Evolutionary conservation across 352 stramenopile species (phyloP).

Genomic region (Globisporangium carolinianum): DNA sequence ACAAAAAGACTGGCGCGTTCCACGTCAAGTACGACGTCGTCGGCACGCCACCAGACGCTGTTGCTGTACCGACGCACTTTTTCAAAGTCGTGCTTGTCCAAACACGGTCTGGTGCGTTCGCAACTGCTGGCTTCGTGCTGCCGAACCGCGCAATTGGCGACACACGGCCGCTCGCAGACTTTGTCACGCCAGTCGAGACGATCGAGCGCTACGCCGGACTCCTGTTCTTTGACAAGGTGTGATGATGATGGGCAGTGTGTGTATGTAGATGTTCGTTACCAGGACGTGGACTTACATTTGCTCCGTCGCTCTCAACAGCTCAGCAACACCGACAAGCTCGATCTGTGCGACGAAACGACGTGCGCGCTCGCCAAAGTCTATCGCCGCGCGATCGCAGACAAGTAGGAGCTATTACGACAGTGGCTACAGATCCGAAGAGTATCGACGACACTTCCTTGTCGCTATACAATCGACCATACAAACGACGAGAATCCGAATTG

Average conservation of each 20-base stretch:
- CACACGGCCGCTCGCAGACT: constrained; percentile 75
- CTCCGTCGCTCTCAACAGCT: constrained; percentile 22
- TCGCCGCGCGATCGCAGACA: constrained; percentile 22
- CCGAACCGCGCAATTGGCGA: constrained; percentile 84
- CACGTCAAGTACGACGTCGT: constrained; percentile 71
- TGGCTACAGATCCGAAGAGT: no score
- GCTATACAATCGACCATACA: no score
- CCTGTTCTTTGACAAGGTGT: constrained; percentile 90
- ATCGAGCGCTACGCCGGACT: constrained; percentile 91
- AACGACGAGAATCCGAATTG: no score
- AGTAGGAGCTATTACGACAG: not conserved
- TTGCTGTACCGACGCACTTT: constrained; percentile 95
- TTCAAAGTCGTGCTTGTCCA: constrained; percentile 92
- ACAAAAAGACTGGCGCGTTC: constrained; percentile 58
- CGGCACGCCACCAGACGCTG: constrained; percentile 76
- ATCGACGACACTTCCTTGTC: not conserved
- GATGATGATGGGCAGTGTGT: no score
- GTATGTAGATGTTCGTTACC: no score
- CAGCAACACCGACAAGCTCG: constrained; percentile 29
- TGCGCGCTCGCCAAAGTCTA: constrained; percentile 46
- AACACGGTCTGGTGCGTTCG: constrained; percentile 44
- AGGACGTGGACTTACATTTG: not conserved
- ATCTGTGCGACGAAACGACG: constrained; percentile 64
- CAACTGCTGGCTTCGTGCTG: constrained; percentile 91
- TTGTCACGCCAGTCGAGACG: constrained; percentile 85